Evolutionary conservation across 352 stramenopile species (phyloP), one percentile per base, ranked within the genome.

Genomic region (Ophiocytium majus): DNA sequence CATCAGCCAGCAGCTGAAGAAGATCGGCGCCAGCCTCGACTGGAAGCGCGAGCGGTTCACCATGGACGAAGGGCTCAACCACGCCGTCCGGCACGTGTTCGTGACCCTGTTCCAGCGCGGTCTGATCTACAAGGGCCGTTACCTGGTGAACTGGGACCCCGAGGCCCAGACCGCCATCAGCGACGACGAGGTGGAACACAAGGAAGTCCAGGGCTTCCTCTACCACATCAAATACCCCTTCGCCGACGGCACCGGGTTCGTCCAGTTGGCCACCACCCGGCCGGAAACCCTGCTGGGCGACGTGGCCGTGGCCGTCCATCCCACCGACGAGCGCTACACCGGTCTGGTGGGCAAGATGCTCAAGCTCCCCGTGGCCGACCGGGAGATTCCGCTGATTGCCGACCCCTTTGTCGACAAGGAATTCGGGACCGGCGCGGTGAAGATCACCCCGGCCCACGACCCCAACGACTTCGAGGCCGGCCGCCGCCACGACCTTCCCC

Each of bases 201-300:
- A 71, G 28, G 57, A 71, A 23, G 57, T 71, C 19, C 23, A 71
- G 28, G 57, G 57, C 28, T 71, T 71, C 57, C 28, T 71, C 57
- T 71, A 71, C 57, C 57, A 71, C 57, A 28, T 71, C 19, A 71
- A 71, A 71, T 71, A 71, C 57, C 23, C 19, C 23, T 23, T 80
- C 50, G 37, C 91, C 75, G 90, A 93, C 75, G 93, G 96, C 23
- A 64, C 84, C 32, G 94, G 95, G 64, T 91, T 95, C 86, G 89
- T 97, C 74, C 91, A 96, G 33, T 90, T 95, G 10, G 94, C 93
- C 0, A 97, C 97, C 0, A 99, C 97, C 50, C 97, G 97, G 94
- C 91, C 99, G 0, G 98, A 99, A 92, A 99, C 98, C 5, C 99
- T 99, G 96, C 91, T 99, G 36, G 98, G 98, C 50, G 98, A 99